These are phyloP conservation scores for Globisporangium canariense DNA, from an alignment of 352 stramenopile species.

Conservation along the genomic window DNA sequence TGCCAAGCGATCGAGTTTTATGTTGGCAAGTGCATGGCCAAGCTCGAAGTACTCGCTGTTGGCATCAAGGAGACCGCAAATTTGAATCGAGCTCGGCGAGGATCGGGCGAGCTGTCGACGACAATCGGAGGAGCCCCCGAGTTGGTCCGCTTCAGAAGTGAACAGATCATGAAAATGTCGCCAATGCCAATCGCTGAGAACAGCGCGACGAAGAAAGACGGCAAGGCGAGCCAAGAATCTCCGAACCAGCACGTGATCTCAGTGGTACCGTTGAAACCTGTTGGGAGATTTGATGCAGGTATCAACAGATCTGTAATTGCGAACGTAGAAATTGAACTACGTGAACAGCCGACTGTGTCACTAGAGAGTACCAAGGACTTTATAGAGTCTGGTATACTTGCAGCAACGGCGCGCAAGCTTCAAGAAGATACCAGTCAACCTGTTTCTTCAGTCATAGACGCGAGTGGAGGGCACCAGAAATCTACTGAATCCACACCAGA, in stretches of 20 bases:
- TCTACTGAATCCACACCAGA: neutral
- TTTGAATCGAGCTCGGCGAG: constrained; percentile 8
- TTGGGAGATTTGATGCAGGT: neutral
- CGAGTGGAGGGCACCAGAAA: neutral
- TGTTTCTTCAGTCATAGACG: too few relatives aligned
- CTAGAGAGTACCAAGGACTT: neutral
- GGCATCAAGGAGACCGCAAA: constrained; percentile 23
- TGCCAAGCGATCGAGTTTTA: constrained; percentile 79
- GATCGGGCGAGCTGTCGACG: neutral
- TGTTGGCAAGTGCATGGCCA: constrained; percentile 75
- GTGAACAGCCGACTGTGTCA: neutral
- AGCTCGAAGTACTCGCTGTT: constrained; percentile 51
- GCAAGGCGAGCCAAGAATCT: neutral
- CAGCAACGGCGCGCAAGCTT: neutral
- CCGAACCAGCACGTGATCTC: constrained; percentile 10
- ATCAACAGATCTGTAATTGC: neutral
- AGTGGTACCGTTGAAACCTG: constrained; percentile 6
- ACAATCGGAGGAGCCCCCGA: neutral
- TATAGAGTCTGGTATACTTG: neutral
- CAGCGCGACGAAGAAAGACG: neutral
- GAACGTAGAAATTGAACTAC: neutral
- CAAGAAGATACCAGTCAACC: neutral
- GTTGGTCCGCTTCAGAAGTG: constrained; percentile 11
- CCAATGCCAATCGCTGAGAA: neutral
- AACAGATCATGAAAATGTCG: constrained; percentile 7